Evolutionary conservation across 768 basidiomycete species (phyloP).

Genomic region (Epithele typhae): DNA sequence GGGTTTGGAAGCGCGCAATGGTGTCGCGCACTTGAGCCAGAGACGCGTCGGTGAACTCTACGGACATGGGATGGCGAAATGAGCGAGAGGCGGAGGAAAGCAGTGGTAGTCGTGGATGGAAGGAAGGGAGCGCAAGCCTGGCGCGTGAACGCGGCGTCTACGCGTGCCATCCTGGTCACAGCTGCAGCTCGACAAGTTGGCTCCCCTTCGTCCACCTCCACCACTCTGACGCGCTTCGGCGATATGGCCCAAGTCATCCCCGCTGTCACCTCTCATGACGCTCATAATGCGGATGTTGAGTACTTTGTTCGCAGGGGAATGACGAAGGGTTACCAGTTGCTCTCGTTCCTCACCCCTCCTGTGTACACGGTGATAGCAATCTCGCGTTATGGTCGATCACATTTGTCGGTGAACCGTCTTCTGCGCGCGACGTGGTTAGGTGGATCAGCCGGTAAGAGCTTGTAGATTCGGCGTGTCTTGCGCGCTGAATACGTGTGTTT

Average conservation of each 20-base stretch:
- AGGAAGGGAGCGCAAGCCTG: not conserved
- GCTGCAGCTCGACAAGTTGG: not conserved
- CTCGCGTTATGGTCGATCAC: conserved; percentile 47
- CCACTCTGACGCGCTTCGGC: conserved; percentile 14
- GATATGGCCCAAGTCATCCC: too few species aligned
- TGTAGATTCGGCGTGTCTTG: not conserved
- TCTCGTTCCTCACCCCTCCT: conserved; percentile 61
- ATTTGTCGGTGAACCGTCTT: conserved; percentile 55
- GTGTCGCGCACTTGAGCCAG: conserved; percentile 24
- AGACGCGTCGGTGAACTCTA: conserved; percentile 15
- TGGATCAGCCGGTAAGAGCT: conserved; percentile 51
- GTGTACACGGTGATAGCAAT: conserved; percentile 52
- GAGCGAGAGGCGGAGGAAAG: not conserved
- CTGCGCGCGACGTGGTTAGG: conserved; percentile 74
- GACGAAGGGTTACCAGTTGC: conserved; percentile 63
- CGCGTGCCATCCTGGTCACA: not conserved
- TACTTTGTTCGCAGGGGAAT: conserved; percentile 63
- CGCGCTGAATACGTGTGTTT: not conserved
- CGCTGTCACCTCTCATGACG: conserved; percentile 18
- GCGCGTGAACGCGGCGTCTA: not conserved
- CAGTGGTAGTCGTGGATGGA: not conserved
- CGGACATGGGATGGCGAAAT: too few species aligned
- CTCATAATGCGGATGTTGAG: conserved; percentile 54
- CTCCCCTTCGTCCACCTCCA: not conserved
- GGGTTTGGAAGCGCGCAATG: conserved; percentile 23